Evolutionary conservation across 2,329 filamentous ascomycete genomes (phyloP), one percentile per base, ranked within the genome.

Genomic region (Pseudogymnoascus sp.): DNA sequence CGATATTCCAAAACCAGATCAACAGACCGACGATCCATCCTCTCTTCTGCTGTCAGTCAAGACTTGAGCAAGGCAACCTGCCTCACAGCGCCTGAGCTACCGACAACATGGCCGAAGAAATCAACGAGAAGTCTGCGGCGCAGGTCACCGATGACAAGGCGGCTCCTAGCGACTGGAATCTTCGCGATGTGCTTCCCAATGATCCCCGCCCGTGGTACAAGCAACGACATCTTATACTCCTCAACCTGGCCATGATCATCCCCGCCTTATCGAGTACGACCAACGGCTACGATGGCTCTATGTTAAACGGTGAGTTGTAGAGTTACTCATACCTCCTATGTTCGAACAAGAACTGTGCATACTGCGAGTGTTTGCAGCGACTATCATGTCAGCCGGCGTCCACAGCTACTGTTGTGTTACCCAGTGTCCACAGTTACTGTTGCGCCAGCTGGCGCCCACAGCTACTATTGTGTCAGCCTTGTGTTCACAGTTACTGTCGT

Each of bases 151-250:
- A 33, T 1, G 47, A 53, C 28, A 53, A 53, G 47, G 28, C 47
- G 20, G 8, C 11, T 18, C 28, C 47, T 25, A 20, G n/a, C n/a
- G 47, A 53, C n/a, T 53, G 47, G 47, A 53, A 53, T 53, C 9
- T 53, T 53, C 47, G 47, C 28, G 37, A 59, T 59, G 62, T 63
- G 35, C 57, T 63, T n/a, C 62, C 62, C 4, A 47, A 63, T 5
- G 41, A 63, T 3, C 18, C 58, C 11, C 53, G 22, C 4, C 60
- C 64, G 9, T 68, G 66, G 66, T 67, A 64, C 57, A 65, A 63
- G 60, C 61, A 65, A 15, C 58, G 60, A 3, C 66, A 67, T 50
- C 57, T 66, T 9, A 12, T 53, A 20, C 47, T 66, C 37, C 65
- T 66, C 9, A 61, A 65, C 20, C 62, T 62, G 18, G 58, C 61